These are phyloP conservation scores for Platismatia glauca DNA, from an alignment of 495 filamentous ascomycete genomes.

Conservation along the genomic window DNA sequence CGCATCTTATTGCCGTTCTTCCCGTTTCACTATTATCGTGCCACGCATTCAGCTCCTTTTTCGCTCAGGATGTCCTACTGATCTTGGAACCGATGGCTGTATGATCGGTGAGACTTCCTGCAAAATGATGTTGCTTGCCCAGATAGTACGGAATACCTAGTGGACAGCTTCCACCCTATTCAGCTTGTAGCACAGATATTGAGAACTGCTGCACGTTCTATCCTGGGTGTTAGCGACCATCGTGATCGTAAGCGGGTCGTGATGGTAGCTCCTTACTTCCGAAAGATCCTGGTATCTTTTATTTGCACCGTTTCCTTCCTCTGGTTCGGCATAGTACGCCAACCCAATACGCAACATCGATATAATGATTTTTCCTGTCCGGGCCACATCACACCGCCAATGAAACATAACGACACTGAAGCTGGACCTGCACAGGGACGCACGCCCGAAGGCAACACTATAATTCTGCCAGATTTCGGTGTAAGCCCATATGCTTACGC, in stretches of 20 bases:
- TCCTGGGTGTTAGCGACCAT: neutral
- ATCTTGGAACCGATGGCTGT: too few species aligned
- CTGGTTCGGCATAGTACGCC: neutral
- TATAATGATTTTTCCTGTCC: neutral
- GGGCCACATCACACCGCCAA: neutral
- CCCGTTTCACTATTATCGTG: neutral
- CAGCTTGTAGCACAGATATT: neutral
- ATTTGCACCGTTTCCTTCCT: neutral
- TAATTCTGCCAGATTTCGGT: neutral
- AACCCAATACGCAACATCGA: neutral
- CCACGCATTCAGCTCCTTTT: too few species aligned
- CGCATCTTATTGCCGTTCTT: neutral
- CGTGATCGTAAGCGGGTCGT: neutral
- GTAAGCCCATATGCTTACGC: slow-evolving; percentile 23
- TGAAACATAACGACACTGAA: neutral
- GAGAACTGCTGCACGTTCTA: neutral
- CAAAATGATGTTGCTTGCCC: neutral
- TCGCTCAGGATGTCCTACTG: neutral
- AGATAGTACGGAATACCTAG: too few species aligned
- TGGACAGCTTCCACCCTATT: neutral
- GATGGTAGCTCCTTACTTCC: neutral
- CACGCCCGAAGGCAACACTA: neutral
- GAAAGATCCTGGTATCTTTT: neutral
- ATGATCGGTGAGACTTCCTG: neutral
- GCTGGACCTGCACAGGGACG: neutral